Conservation (phyloP, 306 rosid genomes). For the Castanospermum australe region DNA sequence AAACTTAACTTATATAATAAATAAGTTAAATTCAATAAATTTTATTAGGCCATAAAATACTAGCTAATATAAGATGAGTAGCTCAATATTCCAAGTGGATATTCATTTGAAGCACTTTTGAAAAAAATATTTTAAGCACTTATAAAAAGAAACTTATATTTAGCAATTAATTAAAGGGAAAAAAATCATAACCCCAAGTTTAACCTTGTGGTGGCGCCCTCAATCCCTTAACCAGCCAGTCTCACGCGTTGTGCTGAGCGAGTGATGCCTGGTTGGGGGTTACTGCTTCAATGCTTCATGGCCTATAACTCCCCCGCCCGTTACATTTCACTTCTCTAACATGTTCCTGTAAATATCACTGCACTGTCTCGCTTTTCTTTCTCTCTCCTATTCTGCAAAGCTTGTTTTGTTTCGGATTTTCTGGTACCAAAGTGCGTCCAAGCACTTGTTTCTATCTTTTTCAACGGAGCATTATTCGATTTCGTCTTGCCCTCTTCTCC, state of each 20-base stretch:
- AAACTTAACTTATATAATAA: too few relatives aligned
- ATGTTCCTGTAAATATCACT: not conserved
- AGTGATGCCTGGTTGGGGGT: not conserved
- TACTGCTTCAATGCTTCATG: conserved; percentile 2
- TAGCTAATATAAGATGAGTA: too few relatives aligned
- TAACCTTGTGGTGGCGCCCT: not conserved
- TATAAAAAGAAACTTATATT: too few relatives aligned
- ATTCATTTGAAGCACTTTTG: too few relatives aligned
- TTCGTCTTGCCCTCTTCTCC: conserved; percentile 34
- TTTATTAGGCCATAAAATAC: too few relatives aligned
- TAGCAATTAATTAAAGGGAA: not conserved
- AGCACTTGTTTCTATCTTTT: conserved; percentile 16
- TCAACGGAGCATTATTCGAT: conserved; percentile 48
- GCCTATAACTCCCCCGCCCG: not conserved
- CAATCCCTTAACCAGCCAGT: not conserved
- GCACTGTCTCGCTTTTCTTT: conserved; percentile 21
- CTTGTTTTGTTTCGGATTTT: conserved; percentile 78
- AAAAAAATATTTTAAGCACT: too few relatives aligned
- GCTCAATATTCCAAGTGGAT: too few relatives aligned
- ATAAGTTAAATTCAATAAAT: too few relatives aligned
- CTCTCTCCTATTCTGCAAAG: conserved; percentile 77
- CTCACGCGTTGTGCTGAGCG: not conserved
- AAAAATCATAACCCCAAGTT: not conserved
- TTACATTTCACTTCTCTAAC: not conserved
- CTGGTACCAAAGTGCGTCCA: conserved; percentile 36